A percentile compares a stretch with the other conserved stretches of the same genome.
phyloP scores from a whole-genome alignment of 176 grass and related monocot species.

The Cenchrus purpureus region DNA sequence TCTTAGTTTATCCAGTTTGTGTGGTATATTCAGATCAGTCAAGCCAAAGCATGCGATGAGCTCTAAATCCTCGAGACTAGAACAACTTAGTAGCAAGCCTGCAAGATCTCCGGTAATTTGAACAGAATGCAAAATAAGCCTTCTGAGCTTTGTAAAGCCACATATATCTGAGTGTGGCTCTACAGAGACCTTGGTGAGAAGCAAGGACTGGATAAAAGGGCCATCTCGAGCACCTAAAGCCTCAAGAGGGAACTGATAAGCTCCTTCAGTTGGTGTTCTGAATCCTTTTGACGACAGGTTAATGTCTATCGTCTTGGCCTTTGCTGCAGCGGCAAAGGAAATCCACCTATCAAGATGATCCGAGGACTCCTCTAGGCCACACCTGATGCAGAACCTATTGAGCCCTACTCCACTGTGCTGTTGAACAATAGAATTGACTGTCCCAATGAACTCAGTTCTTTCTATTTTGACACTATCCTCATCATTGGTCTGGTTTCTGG shows the following conservation, averaged over 20 bases:
- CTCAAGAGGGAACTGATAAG: too few relatives aligned
- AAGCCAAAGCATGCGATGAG: neutral
- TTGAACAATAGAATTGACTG: slow-evolving; percentile 1
- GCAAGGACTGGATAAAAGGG: slow-evolving; percentile 21
- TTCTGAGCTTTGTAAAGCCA: slow-evolving; percentile 23
- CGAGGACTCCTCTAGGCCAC: neutral
- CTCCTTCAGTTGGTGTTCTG: too few relatives aligned
- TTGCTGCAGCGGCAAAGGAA: slow-evolving; percentile 6
- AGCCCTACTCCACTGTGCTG: slow-evolving; percentile 25
- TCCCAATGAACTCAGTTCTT: slow-evolving; percentile 28
- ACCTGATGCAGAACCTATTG: slow-evolving; percentile 24
- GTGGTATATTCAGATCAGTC: neutral
- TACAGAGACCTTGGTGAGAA: neutral
- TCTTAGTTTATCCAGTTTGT: neutral
- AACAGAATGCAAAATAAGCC: neutral
- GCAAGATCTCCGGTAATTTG: neutral
- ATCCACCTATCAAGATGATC: slow-evolving; percentile 22
- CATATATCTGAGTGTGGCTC: neutral
- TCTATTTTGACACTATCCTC: neutral
- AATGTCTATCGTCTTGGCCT: neutral
- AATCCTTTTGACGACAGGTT: neutral
- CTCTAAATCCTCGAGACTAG: slow-evolving; percentile 5
- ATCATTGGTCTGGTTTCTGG: neutral
- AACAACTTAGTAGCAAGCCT: slow-evolving; percentile 3
- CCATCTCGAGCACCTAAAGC: neutral